Evolutionary conservation across 2,329 filamentous ascomycete genomes (phyloP).

Genomic region (Simplicillium sp.): DNA sequence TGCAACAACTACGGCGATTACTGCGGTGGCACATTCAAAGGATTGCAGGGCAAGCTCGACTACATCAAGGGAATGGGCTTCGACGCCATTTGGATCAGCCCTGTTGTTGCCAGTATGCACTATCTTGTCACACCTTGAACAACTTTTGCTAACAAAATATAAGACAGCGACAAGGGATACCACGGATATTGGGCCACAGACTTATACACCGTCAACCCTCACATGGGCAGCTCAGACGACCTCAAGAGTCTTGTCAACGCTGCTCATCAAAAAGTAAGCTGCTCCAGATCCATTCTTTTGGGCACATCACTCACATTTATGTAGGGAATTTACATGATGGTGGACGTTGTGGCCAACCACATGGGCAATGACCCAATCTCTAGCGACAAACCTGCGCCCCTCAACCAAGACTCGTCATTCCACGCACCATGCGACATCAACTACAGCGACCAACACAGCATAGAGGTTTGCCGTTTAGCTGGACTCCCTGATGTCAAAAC

Average conservation of each 20-base stretch:
- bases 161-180: slow-evolving; percentile 32
- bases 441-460: slow-evolving; percentile 38
- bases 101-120: slow-evolving; percentile 39
- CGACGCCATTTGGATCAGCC: slow-evolving; percentile 49
- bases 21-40: slow-evolving; percentile 52
- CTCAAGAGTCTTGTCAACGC: slow-evolving; percentile 45
- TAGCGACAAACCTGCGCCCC: slow-evolving; percentile 28
- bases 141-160: neutral
- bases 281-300: neutral
- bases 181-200: slow-evolving; percentile 48
- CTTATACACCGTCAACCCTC: slow-evolving; percentile 41
- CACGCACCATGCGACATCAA: slow-evolving; percentile 50
- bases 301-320: slow-evolving; percentile 6
- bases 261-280: slow-evolving; percentile 44
- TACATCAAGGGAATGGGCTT: slow-evolving; percentile 55
- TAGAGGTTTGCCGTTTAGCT: slow-evolving; percentile 44
- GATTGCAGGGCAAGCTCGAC: slow-evolving; percentile 48
- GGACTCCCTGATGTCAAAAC: slow-evolving; percentile 55
- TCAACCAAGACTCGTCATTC: slow-evolving; percentile 47
- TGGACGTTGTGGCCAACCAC: slow-evolving; percentile 52
- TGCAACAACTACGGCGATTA: slow-evolving; percentile 36
- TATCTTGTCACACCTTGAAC: too few relatives aligned
- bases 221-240: slow-evolving; percentile 50
- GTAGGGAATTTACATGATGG: slow-evolving; percentile 43
- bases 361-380: slow-evolving; percentile 43